These are phyloP conservation scores for Lactarius akahatsu DNA, from an alignment of 768 basidiomycete species.

Conservation along the genomic window DNA sequence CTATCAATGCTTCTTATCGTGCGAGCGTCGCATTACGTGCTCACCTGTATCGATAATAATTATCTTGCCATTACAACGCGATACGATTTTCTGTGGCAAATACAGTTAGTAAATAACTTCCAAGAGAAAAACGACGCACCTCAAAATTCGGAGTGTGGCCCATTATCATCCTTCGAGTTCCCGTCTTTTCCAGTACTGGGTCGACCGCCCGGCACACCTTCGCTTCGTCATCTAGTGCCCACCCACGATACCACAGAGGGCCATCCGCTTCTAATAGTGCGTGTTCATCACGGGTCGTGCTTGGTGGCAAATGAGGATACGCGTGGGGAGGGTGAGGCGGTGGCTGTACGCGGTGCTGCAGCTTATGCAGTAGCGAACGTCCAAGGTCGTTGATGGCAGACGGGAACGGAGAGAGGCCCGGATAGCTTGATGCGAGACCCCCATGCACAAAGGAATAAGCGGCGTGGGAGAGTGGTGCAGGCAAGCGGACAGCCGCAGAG, in stretches of 20 bases:
- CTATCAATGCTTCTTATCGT: not conserved
- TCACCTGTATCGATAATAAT: conserved; percentile 94
- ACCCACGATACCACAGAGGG: conserved; percentile 93
- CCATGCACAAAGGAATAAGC: conserved; percentile 94
- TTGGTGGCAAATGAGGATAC: conserved; percentile 69
- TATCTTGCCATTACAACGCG: conserved; percentile 87
- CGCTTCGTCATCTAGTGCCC: conserved; percentile 75
- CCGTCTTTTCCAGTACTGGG: conserved; percentile 66
- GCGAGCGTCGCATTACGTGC: conserved; percentile 18
- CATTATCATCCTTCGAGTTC: conserved; percentile 89
- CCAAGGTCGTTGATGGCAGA: conserved; percentile 77
- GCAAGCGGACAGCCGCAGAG: conserved; percentile 29
- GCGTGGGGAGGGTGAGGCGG: conserved; percentile 77
- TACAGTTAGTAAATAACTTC: not conserved
- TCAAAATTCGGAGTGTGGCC: conserved; percentile 93
- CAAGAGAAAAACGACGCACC: conserved; percentile 38
- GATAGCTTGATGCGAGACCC: conserved; percentile 77
- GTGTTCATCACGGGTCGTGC: conserved; percentile 62
- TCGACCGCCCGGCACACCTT: conserved; percentile 71
- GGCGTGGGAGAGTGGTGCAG: conserved; percentile 61
- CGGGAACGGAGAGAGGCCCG: conserved; percentile 78
- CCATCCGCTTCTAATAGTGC: conserved; percentile 75
- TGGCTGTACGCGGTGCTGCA: conserved; percentile 68
- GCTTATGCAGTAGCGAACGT: conserved; percentile 61
- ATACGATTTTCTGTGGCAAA: conserved; percentile 58